Conservation (phyloP, 257 asterid genomes). For the Perilla frutescens region DNA sequence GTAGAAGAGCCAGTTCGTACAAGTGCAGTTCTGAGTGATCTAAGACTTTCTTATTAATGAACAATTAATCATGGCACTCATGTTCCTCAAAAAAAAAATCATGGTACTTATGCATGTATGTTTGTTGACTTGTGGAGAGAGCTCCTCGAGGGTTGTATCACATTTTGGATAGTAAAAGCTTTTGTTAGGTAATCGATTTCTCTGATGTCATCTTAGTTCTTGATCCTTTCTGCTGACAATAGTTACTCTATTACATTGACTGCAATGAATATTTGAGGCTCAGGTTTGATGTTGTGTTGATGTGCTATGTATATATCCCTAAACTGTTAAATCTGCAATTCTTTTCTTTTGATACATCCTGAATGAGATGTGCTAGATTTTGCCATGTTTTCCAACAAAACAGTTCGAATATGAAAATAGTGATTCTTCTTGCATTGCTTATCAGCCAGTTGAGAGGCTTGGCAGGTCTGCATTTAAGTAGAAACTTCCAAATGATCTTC, state of each 20-base stretch:
- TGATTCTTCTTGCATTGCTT: constrained; percentile 33
- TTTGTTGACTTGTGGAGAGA: neutral
- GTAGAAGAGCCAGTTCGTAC: neutral
- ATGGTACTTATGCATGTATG: neutral
- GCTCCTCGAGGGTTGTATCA: no score
- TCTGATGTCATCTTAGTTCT: neutral
- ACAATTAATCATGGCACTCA: neutral
- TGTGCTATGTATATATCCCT: neutral
- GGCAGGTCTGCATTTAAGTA: constrained; percentile 74
- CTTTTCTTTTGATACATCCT: neutral
- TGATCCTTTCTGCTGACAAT: neutral
- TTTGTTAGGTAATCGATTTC: neutral
- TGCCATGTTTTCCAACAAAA: neutral
- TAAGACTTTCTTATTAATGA: neutral
- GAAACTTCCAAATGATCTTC: constrained; percentile 65
- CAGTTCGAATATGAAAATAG: constrained; percentile 6
- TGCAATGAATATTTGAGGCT: neutral
- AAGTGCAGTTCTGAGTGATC: neutral
- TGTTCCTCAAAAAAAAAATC: neutral
- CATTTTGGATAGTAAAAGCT: constrained; percentile 6
- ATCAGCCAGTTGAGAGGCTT: constrained; percentile 85
- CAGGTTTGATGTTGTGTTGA: neutral
- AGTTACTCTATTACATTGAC: neutral
- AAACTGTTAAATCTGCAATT: constrained; percentile 8
- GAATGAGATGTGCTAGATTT: neutral